Base-by-base conservation (phyloP, 345 rosid species). In the Eucalyptus tenuipes region DNA sequence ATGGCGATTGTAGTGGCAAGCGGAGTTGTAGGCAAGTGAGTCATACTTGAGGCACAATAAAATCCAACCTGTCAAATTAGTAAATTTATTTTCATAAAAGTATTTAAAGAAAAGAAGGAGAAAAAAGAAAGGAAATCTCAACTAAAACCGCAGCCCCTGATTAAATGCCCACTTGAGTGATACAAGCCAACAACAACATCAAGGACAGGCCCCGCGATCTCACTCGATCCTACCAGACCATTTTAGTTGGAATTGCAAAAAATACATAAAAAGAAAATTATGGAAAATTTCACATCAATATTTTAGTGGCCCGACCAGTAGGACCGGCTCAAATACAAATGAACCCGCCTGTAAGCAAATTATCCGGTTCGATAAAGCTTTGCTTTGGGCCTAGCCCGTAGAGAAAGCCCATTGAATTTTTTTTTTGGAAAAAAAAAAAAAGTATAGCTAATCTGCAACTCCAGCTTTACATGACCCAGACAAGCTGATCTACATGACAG, bases 41-140 rank as follows among this genome's bases (percentile, higher is more conserved):
- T 71, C 44, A 0, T 71, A 0, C 44, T 71, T 4, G 8, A 33
- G 44, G 13, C 81, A 18, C 25, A 3, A 71, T 18, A 18, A 71
- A 10, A 71, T 18, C 45, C 25, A 52, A 52, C 25, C 10, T 33
- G 81, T 33, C 81, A 5, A 33, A 5, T 71, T 33, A 10, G 81
- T 1, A 71, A 18, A 71, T 33, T 17, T 10, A 75, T 20, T 40
- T 37, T 37, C 24, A 22, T 75, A 5, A 37, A 71, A 37, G 47
- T 0, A 75, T 10, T 71, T 5, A 9, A 37, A 20, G 24, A 3
- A 20, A 7, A 16, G 10, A 1, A 4, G 37, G 75, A 2, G 1
- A n/a, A n/a, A 29, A 64, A 64, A 5, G 14, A 10, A 16, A 2
- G 15, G 25, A 40, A 37, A 75, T 75, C 82, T 75, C 82, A 75